Percentiles rank a stretch among this genome's conserved stretches.
phyloP scores from a whole-genome alignment of 805 yeast species.

The Candida sanyiensis region DNA sequence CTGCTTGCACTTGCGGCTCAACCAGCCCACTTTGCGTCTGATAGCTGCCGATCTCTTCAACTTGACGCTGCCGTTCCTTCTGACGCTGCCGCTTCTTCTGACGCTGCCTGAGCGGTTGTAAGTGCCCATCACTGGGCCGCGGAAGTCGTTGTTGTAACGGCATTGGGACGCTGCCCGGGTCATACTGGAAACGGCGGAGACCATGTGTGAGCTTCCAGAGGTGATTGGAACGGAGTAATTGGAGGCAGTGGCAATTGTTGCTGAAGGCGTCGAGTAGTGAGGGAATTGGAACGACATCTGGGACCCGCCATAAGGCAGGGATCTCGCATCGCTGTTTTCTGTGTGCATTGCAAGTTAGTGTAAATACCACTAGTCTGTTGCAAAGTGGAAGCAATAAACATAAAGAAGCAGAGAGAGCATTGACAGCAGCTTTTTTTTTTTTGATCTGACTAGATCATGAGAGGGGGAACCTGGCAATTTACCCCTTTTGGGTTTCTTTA shows the following conservation, averaged over 20 bases:
- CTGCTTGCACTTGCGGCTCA: constrained; percentile 25
- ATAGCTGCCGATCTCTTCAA: constrained; percentile 32
- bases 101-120: neutral
- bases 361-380: no score
- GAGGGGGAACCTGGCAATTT: neutral
- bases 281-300: constrained; percentile 38
- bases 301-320: constrained; percentile 34
- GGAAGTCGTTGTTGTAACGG: neutral
- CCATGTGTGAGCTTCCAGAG: neutral
- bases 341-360: no score
- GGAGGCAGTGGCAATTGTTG: neutral
- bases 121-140: neutral
- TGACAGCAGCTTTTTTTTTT: neutral
- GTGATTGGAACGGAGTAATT: constrained; percentile 3
- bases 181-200: no score
- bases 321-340: constrained; percentile 12
- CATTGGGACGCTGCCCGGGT: no score
- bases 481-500: neutral
- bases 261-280: constrained; percentile 9
- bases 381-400: no score
- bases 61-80: neutral
- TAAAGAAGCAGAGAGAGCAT: neutral
- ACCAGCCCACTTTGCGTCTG: constrained; percentile 34
- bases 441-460: neutral
- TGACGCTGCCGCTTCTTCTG: neutral